Evolutionary conservation across 208 protist genomes (phyloP).

Genomic region (Leishmania turanica): DNA sequence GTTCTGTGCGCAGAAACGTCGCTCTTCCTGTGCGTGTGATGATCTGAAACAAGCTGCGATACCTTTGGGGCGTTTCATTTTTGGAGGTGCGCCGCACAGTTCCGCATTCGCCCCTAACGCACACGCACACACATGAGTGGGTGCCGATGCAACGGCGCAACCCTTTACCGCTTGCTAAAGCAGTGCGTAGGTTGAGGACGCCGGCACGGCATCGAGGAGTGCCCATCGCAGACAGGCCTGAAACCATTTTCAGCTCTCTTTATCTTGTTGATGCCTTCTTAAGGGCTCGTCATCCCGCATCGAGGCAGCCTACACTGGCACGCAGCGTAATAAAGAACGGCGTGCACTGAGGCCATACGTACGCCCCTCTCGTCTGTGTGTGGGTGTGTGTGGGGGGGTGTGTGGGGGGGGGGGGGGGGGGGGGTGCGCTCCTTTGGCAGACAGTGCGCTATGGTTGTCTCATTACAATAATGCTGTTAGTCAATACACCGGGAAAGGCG

Average conservation of each 20-base stretch:
- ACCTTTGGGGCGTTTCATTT: neutral
- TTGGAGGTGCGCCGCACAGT: neutral
- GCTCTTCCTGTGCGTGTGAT: neutral
- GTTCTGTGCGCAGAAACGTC: neutral
- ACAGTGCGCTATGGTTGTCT: neutral
- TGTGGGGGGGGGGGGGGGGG: neutral
- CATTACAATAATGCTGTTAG: conserved; percentile 1
- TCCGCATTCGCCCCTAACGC: neutral
- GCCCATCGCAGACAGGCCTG: neutral
- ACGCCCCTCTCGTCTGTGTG: neutral
- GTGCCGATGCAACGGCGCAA: neutral
- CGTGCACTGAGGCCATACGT: neutral
- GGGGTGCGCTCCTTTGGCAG: conserved; percentile 5
- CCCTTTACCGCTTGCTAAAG: neutral
- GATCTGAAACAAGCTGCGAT: neutral
- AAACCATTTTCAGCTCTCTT: too few relatives aligned
- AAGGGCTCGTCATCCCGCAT: neutral
- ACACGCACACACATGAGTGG: neutral
- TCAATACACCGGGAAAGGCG: neutral
- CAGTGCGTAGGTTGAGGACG: neutral
- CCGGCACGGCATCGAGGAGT: neutral
- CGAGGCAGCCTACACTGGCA: neutral
- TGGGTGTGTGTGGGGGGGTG: neutral
- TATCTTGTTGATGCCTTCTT: neutral
- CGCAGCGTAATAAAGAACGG: neutral